Percentiles rank a stretch among this genome's conserved stretches.
Evolutionary conservation across 495 filamentous ascomycete genomes (phyloP).

Genomic region (Podospora pseudopauciseta): DNA sequence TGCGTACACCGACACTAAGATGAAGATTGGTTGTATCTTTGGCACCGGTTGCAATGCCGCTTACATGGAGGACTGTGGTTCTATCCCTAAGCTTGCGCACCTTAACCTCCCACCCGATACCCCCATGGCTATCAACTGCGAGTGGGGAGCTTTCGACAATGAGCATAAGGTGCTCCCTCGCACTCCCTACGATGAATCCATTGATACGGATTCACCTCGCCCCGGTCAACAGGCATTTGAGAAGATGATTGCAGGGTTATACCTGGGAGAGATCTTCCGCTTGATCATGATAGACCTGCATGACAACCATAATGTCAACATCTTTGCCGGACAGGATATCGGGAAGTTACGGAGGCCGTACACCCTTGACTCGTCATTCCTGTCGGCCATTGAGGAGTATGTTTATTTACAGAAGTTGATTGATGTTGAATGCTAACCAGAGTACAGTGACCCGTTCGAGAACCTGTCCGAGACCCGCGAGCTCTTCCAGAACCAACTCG

Average conservation of each 20-base stretch:
- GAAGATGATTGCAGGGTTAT: slow-evolving; percentile 96
- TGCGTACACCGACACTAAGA: slow-evolving; percentile 83
- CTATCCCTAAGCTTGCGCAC: slow-evolving; percentile 89
- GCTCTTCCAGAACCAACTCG: slow-evolving; percentile 69
- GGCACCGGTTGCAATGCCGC: slow-evolving; percentile 98
- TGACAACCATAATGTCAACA: slow-evolving; percentile 66
- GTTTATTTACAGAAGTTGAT: slow-evolving; percentile 9
- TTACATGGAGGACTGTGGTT: slow-evolving; percentile 92
- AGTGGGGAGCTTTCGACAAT: slow-evolving; percentile 98
- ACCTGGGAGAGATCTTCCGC: slow-evolving; percentile 93
- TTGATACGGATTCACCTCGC: slow-evolving; percentile 89
- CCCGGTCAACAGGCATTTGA: slow-evolving; percentile 96
- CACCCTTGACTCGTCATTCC: slow-evolving; percentile 84
- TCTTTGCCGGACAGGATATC: slow-evolving; percentile 83
- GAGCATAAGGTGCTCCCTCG: slow-evolving; percentile 88
- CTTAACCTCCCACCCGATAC: slow-evolving; percentile 85
- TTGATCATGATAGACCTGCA: slow-evolving; percentile 82
- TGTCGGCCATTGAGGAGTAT: slow-evolving; percentile 89
- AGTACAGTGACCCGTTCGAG: slow-evolving; percentile 77
- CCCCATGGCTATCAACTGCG: slow-evolving; percentile 98
- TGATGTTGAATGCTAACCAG: slow-evolving; percentile 3
- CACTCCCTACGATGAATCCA: slow-evolving; percentile 77
- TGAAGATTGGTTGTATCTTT: slow-evolving; percentile 97
- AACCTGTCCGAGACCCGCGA: slow-evolving; percentile 84
- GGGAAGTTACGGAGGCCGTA: slow-evolving; percentile 75